These are phyloP conservation scores for Trichosporon ovoides DNA, from an alignment of 1,284 basidiomycete species.

Conservation along the genomic window DNA sequence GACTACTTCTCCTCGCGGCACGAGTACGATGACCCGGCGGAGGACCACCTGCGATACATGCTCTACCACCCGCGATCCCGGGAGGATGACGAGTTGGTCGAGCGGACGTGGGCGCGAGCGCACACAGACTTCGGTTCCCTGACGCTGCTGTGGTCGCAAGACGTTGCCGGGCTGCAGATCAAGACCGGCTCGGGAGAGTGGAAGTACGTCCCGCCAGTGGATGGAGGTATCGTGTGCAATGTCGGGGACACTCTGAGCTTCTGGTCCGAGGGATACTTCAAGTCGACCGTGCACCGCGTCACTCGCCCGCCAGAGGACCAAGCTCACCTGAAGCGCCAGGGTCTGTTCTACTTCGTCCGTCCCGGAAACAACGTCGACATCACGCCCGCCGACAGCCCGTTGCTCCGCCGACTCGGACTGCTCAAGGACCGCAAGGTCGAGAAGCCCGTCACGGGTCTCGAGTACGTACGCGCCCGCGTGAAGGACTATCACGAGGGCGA, in stretches of 20 bases:
- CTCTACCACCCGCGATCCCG: conserved; percentile 31
- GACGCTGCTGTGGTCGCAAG: conserved; percentile 34
- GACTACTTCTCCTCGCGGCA: conserved; percentile 39
- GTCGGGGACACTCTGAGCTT: conserved; percentile 36
- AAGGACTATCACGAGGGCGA: conserved; percentile 14
- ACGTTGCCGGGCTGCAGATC: conserved; percentile 35
- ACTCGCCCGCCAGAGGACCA: conserved; percentile 33
- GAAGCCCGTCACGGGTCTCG: conserved; percentile 12
- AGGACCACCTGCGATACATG: conserved; percentile 39
- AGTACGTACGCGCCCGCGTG: conserved; percentile 14
- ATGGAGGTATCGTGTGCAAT: conserved; percentile 32
- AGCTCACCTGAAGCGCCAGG: conserved; percentile 28
- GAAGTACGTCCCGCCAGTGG: conserved; percentile 30
- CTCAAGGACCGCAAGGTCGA: conserved; percentile 7
- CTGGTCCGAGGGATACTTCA: conserved; percentile 35
- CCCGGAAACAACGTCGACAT: conserved; percentile 34
- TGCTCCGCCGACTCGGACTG: conserved; percentile 26
- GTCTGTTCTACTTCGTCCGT: conserved; percentile 34
- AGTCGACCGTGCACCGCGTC: conserved; percentile 33
- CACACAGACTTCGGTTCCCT: conserved; percentile 35
- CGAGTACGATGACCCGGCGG: conserved; percentile 26
- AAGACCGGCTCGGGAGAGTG: conserved; percentile 30
- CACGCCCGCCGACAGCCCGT: conserved; percentile 25
- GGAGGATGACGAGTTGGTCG: conserved; percentile 31
- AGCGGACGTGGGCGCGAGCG: conserved; percentile 32